phyloP scores from a whole-genome alignment of 805 yeast genomes.

The Saturnispora silvae region DNA sequence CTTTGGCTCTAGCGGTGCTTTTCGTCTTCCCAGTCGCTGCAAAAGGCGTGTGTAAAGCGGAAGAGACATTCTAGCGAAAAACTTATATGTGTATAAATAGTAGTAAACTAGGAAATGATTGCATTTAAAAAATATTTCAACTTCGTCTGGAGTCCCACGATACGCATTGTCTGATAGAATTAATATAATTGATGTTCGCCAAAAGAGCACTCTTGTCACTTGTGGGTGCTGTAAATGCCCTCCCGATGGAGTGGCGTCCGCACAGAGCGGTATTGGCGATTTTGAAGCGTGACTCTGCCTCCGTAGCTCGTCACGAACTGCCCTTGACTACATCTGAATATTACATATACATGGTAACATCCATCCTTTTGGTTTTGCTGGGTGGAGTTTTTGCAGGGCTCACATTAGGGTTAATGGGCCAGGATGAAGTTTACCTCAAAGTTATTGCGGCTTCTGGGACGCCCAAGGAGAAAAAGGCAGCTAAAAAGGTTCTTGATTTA shows the following conservation, averaged over 20 bases:
- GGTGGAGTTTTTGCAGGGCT: constrained; percentile 93
- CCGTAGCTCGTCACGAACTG: constrained; percentile 10
- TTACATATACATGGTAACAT: constrained; percentile 39
- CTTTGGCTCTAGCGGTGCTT: no score
- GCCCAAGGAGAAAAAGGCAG: constrained; percentile 50
- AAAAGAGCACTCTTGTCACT: constrained; percentile 6
- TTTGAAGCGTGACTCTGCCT: not conserved
- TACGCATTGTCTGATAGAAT: no score
- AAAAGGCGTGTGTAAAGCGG: no score
- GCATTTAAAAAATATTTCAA: no score
- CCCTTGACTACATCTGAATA: constrained; percentile 27
- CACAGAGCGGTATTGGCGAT: constrained; percentile 2
- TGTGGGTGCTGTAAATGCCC: constrained; percentile 9
- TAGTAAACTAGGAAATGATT: no score
- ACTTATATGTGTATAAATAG: no score
- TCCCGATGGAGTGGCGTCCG: constrained; percentile 12
- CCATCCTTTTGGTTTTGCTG: constrained; percentile 51
- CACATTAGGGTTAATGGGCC: constrained; percentile 96
- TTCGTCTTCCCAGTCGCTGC: no score
- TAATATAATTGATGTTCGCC: no score
- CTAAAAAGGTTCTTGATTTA: constrained; percentile 59
- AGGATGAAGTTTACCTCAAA: constrained; percentile 88
- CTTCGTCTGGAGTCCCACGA: no score
- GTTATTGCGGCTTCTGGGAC: constrained; percentile 89
- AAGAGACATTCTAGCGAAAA: no score